phyloP scores from a whole-genome alignment of 1,284 basidiomycete genomes.

The Stygiomarasmius scandens region DNA sequence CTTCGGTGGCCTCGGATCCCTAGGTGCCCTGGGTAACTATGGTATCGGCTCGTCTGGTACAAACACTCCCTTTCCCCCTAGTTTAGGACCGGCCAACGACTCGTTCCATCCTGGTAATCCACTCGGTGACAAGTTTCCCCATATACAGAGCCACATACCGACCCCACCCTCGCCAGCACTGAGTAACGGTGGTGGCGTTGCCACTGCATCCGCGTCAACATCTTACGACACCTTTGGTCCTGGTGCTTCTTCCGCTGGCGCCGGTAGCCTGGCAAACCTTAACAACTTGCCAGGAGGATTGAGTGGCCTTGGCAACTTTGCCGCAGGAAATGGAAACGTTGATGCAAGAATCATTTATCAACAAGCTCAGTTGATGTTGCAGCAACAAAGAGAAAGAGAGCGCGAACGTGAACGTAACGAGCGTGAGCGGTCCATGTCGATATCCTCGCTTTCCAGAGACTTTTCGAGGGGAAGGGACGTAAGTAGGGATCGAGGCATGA shows the following conservation, averaged over 20 bases:
- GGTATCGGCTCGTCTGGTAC: no score
- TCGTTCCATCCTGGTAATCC: no score
- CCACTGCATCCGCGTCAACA: background rate
- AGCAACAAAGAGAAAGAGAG: background rate
- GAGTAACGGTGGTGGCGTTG: background rate
- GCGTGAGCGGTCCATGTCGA: no score
- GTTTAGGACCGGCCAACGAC: no score
- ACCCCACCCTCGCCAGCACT: background rate
- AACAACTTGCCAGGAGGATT: no score
- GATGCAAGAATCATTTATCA: background rate
- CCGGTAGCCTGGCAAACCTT: no score
- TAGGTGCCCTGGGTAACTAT: no score
- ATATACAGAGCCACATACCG: background rate
- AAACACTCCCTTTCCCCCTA: no score
- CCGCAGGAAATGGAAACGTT: background rate
- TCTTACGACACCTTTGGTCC: no score
- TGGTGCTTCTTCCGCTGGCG: no score
- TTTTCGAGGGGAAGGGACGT: background rate
- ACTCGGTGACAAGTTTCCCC: background rate
- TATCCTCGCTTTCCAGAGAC: no score
- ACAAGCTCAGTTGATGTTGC: background rate
- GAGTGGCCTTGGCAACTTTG: background rate
- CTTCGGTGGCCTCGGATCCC: no score
- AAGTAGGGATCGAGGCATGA: background rate
- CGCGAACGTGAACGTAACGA: background rate